Percentiles rank a stretch among this genome's conserved stretches.
Evolutionary conservation across 805 yeast species (phyloP).

Genomic region (Ogataea neopini): DNA sequence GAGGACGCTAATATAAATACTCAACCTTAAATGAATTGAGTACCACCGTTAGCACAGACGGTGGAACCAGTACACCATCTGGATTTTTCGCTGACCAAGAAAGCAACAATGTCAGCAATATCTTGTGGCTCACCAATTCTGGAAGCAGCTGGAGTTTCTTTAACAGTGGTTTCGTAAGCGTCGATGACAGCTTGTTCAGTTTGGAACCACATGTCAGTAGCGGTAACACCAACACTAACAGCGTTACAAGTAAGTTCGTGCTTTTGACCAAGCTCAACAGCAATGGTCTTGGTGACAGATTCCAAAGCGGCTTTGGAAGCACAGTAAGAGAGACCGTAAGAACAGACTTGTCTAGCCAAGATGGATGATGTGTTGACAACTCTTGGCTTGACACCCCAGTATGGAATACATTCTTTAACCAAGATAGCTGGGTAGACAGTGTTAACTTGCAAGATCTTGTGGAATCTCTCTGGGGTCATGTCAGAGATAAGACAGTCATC

Average conservation of each 20-base stretch:
- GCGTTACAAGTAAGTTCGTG: constrained; percentile 18
- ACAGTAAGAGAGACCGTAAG: constrained; percentile 11
- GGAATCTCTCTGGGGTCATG: constrained; percentile 7
- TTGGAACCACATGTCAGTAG: constrained; percentile 20
- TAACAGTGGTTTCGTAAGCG: constrained; percentile 10
- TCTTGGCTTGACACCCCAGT: constrained; percentile 17
- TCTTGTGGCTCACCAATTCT: constrained; percentile 25
- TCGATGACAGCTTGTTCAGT: constrained; percentile 17
- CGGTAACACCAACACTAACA: constrained; percentile 19
- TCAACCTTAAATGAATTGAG: constrained; percentile 1
- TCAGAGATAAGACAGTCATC: constrained; percentile 12
- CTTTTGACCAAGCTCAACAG: constrained; percentile 21
- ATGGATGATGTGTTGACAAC: constrained; percentile 17
- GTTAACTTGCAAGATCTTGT: constrained; percentile 15
- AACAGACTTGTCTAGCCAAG: constrained; percentile 15
- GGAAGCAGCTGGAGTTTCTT: constrained; percentile 20
- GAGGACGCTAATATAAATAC: no score
- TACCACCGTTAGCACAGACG: constrained; percentile 23
- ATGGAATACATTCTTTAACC: constrained; percentile 12
- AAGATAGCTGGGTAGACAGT: constrained; percentile 10
- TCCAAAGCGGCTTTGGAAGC: constrained; percentile 24
- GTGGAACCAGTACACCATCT: constrained; percentile 22
- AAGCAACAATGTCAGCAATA: constrained; percentile 22
- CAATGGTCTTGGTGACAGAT: constrained; percentile 17
- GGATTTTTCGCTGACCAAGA: constrained; percentile 18